Evolutionary conservation across 169 alveolate species (phyloP), one percentile per base, ranked within the genome.

Genomic region (Plasmodium fragile): DNA sequence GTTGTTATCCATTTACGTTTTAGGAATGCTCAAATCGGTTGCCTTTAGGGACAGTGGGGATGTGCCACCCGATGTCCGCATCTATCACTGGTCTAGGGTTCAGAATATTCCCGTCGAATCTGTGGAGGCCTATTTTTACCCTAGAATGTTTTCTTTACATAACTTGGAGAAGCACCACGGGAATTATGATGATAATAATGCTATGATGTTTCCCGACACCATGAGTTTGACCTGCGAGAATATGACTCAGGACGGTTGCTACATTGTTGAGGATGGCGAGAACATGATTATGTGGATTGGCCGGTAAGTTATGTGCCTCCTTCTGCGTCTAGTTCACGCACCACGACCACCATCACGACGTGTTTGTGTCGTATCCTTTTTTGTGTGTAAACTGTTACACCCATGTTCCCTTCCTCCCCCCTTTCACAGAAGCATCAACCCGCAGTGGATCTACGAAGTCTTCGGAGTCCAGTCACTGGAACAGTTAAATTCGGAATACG

Each of bases 211-310:
- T 52, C 98, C 98, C 2, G 94, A 82, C n/a, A 75, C 94, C 18
- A 89, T 98, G 82, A 96, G 95, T 78, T 95, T 98, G 18, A 95
- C 99, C 1, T 95, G 95, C 55, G 97, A 97, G 45, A 92, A 91
- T 39, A 95, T 98, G 95, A 95, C 97, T 18, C 98, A 96, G 83
- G 98, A 97, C 30, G 98, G 96, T 11, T 98, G 98, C 28, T 98
- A 96, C 92, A 94, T 98, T 28, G 92, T 98, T 39, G 98, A 97
- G 70, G 97, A 98, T 83, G 99, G 99, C 18, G 99, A 97, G 83
- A 75, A 91, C 30, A 95, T 98, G 96, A 81, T 96, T 16, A 92
- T 98, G 73, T 98, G 99, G 99, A 96, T 98, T 43, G 99, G 99
- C 78, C 95, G 97, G 98, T 95, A 82, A 3, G 0, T 39, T 65